Conservation (phyloP, 345 rosid genomes). For the Litchi chinensis region DNA sequence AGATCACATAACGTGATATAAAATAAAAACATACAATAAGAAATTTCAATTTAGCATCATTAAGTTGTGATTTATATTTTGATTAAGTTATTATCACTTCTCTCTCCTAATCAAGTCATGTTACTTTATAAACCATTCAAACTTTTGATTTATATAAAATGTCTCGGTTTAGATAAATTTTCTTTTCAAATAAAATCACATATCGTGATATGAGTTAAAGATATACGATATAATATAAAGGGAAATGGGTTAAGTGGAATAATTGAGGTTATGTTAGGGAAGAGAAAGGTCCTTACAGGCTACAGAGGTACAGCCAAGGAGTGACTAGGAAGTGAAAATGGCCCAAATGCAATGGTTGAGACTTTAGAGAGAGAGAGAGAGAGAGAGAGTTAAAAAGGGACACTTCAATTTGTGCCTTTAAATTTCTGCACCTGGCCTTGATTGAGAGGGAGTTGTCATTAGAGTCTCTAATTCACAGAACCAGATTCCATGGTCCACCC, state of each 20-base stretch:
- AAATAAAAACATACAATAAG: too few relatives aligned
- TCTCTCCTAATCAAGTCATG: too few relatives aligned
- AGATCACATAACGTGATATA: too few relatives aligned
- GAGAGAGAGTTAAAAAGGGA: neutral
- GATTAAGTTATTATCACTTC: too few relatives aligned
- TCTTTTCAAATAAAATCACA: too few relatives aligned
- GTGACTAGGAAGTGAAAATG: constrained; percentile 1
- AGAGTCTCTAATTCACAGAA: constrained; percentile 13
- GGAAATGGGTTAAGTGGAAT: constrained; percentile 1
- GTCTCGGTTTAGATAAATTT: too few relatives aligned
- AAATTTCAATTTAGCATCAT: too few relatives aligned
- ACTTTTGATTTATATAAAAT: too few relatives aligned
- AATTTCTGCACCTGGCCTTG: constrained; percentile 10
- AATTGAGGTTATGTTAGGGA: neutral
- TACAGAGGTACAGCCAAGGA: constrained; percentile 17
- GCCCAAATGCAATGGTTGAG: constrained; percentile 17
- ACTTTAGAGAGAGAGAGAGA: neutral
- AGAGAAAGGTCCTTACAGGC: constrained; percentile 1
- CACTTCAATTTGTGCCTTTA: neutral
- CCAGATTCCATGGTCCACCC: constrained; percentile 32
- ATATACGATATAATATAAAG: too few relatives aligned
- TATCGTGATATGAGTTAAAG: too few relatives aligned
- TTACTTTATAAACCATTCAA: too few relatives aligned
- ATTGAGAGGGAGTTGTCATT: constrained; percentile 7
- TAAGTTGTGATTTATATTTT: too few relatives aligned